phyloP scores from a whole-genome alignment of 23 red algal species.

The Gracilaria gracilis region DNA sequence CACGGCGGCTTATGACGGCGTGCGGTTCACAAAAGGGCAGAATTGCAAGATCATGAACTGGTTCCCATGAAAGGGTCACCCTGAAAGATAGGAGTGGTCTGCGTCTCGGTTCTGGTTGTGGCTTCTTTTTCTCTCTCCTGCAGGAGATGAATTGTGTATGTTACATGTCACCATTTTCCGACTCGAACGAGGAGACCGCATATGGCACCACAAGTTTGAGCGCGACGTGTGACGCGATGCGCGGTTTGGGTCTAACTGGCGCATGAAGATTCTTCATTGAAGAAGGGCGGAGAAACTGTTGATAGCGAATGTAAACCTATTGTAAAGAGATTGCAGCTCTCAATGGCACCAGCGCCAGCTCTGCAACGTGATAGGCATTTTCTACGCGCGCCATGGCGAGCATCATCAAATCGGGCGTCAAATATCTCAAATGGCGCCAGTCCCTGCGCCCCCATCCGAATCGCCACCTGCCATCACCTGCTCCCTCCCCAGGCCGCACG shows the following conservation, averaged over 20 bases:
- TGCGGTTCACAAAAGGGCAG: slow-evolving; percentile 43
- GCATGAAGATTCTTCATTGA: no score
- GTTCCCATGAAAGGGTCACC: background rate
- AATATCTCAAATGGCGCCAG: background rate
- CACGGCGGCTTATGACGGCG: slow-evolving; percentile 1
- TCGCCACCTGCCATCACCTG: background rate
- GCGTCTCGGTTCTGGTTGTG: background rate
- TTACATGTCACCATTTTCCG: background rate
- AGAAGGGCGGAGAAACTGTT: background rate
- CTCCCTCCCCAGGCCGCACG: background rate
- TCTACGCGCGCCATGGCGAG: background rate
- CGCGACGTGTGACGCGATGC: no score
- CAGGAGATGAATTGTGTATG: background rate
- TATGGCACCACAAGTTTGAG: background rate
- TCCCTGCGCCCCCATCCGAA: background rate
- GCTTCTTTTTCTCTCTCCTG: slow-evolving; percentile 2
- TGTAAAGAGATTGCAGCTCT: slow-evolving; percentile 13
- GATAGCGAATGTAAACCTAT: background rate
- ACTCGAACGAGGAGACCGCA: background rate
- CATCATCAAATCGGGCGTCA: background rate
- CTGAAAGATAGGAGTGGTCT: background rate
- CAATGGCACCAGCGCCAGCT: background rate
- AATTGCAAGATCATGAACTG: slow-evolving; percentile 45
- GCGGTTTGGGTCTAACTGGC: no score
- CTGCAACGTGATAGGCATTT: background rate